These are phyloP conservation scores for Candida ovalis DNA, from an alignment of 805 yeast genomes.

Conservation along the genomic window DNA sequence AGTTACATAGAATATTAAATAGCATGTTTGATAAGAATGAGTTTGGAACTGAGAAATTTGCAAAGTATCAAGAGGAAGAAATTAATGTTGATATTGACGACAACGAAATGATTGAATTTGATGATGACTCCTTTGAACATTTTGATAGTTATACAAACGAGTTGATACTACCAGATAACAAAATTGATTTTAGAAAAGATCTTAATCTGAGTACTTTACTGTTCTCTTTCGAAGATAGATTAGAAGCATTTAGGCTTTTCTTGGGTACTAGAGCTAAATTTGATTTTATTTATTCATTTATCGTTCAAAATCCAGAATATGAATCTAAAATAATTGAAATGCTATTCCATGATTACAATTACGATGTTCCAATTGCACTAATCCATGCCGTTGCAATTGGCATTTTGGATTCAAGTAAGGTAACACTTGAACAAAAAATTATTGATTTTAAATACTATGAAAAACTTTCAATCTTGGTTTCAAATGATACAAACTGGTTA, in stretches of 20 bases:
- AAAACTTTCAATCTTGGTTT: constrained; percentile 18
- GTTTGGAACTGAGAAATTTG: constrained; percentile 1
- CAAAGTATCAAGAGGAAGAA: background rate
- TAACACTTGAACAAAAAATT: constrained; percentile 17
- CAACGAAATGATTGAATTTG: background rate
- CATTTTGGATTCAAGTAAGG: constrained; percentile 10
- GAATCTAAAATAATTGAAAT: constrained; percentile 12
- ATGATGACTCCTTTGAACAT: constrained; percentile 1
- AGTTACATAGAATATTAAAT: constrained; percentile 1
- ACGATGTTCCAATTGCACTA: constrained; percentile 21
- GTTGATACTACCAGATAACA: background rate
- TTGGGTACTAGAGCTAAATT: constrained; percentile 18
- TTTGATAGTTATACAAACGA: constrained; percentile 1
- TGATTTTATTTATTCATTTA: constrained; percentile 14
- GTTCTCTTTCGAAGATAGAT: constrained; percentile 7
- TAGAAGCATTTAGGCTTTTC: constrained; percentile 10
- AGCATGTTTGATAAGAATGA: background rate
- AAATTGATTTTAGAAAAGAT: background rate
- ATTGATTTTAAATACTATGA: constrained; percentile 20
- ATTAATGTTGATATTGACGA: background rate
- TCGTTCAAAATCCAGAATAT: constrained; percentile 12
- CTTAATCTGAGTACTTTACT: background rate
- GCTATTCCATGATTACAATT: constrained; percentile 19
- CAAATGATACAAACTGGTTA: constrained; percentile 12
- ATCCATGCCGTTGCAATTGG: constrained; percentile 27